Conservation (phyloP, 345 rosid genomes). For the Barbarea vulgaris region DNA sequence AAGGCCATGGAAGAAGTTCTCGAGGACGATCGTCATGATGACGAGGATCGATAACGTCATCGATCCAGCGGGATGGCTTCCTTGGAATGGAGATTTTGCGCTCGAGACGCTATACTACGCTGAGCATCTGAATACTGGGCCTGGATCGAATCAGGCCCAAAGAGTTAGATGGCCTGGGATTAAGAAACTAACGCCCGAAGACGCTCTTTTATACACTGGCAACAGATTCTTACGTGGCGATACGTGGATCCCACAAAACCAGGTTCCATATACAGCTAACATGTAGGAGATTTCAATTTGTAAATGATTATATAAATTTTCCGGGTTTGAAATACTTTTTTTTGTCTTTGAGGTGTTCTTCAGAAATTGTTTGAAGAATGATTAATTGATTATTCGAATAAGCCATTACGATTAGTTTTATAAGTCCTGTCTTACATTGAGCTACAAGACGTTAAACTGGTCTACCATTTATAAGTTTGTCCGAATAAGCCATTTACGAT, state of each 20-base stretch:
- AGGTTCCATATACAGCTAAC: slow-evolving; percentile 54
- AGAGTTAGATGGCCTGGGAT: slow-evolving; percentile 68
- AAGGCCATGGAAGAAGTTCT: slow-evolving; percentile 66
- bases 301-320: neutral
- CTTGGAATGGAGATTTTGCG: slow-evolving; percentile 50
- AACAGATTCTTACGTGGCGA: slow-evolving; percentile 47
- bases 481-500: neutral
- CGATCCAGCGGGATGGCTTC: slow-evolving; percentile 65
- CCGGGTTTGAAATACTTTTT: neutral
- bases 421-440: too few species aligned
- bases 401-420: too few species aligned
- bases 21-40: slow-evolving; percentile 65
- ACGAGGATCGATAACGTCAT: slow-evolving; percentile 55
- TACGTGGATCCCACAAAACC: slow-evolving; percentile 51
- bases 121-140: slow-evolving; percentile 62
- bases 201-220: slow-evolving; percentile 42
- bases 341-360: neutral
- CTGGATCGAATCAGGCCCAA: slow-evolving; percentile 48
- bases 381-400: neutral
- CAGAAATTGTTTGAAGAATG: neutral
- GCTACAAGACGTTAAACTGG: neutral
- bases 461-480: neutral
- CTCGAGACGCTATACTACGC: slow-evolving; percentile 61
- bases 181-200: slow-evolving; percentile 35
- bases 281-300: slow-evolving; percentile 38